These are phyloP conservation scores for Termitomyces sp. DNA, from an alignment of 768 basidiomycete genomes.

Conservation along the genomic window DNA sequence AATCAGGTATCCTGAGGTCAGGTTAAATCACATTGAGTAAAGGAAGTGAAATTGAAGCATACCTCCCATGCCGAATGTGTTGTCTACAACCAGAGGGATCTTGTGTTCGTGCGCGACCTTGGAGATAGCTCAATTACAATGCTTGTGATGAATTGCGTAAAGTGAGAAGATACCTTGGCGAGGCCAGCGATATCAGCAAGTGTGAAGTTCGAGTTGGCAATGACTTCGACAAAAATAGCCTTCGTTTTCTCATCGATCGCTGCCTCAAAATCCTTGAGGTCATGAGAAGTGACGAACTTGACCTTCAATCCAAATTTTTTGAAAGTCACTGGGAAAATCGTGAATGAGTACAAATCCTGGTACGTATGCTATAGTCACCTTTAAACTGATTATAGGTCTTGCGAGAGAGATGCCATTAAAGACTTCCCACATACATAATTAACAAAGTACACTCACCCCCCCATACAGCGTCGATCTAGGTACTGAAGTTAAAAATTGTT, in stretches of 20 bases:
- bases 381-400: slow-evolving; percentile 6
- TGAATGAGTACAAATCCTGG: too few relatives aligned
- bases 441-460: not conserved
- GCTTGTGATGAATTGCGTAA: not conserved
- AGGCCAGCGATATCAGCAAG: slow-evolving; percentile 56
- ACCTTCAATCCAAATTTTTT: slow-evolving; percentile 64
- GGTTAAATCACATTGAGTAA: too few relatives aligned
- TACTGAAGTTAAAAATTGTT: not conserved
- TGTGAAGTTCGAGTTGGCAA: slow-evolving; percentile 73
- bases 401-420: not conserved
- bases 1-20: slow-evolving; percentile 24
- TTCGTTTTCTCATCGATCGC: slow-evolving; percentile 79
- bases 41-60: too few relatives aligned
- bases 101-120: slow-evolving; percentile 66
- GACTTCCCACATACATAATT: not conserved
- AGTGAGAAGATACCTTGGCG: not conserved
- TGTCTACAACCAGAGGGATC: slow-evolving; percentile 78
- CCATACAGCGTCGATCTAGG: slow-evolving; percentile 2
- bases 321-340: slow-evolving; percentile 48
- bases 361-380: too few relatives aligned
- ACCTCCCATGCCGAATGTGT: slow-evolving; percentile 62
- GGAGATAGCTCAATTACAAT: not conserved
- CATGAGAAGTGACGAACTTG: slow-evolving; percentile 57
- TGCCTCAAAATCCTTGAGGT: slow-evolving; percentile 55
- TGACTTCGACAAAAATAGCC: slow-evolving; percentile 71